These are phyloP conservation scores for Coemansia sp. DNA, from an alignment of 371 early-diverging fungal species.

Conservation along the genomic window DNA sequence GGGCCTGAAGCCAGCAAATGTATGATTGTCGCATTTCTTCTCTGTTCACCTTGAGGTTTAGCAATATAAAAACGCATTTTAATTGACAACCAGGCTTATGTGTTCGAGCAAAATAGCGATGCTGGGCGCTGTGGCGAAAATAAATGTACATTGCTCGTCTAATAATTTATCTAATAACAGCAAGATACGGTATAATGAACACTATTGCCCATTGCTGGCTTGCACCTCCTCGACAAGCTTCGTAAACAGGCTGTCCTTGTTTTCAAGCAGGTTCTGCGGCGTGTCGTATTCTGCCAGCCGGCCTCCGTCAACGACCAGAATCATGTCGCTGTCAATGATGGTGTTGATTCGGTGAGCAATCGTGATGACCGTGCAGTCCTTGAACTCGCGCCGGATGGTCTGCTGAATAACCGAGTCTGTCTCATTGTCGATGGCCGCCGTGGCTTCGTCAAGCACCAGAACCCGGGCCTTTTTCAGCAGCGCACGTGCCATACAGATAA, in stretches of 20 bases:
- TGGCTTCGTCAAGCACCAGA: conserved; percentile 70
- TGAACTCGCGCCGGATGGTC: conserved; percentile 43
- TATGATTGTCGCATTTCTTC: too few relatives aligned
- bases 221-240: conserved; percentile 43
- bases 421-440: conserved; percentile 57
- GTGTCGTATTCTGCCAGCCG: conserved; percentile 63
- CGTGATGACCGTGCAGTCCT: conserved; percentile 59
- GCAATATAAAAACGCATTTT: too few relatives aligned
- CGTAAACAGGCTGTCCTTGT: conserved; percentile 57
- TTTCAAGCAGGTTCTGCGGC: conserved; percentile 56
- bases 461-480: conserved; percentile 55
- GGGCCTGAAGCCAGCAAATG: too few relatives aligned
- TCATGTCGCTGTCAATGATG: conserved; percentile 67
- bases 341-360: conserved; percentile 71
- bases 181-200: too few relatives aligned
- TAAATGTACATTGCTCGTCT: too few relatives aligned
- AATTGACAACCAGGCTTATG: too few relatives aligned
- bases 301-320: conserved; percentile 70
- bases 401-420: conserved; percentile 61
- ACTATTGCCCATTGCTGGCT: too few relatives aligned
- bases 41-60: too few relatives aligned
- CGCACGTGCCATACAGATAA: conserved; percentile 64
- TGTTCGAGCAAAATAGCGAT: too few relatives aligned
- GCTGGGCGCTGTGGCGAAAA: too few relatives aligned
- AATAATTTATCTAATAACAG: too few relatives aligned